phyloP scores from a whole-genome alignment of 2,329 filamentous ascomycete species.

The Ceratocystiopsis brevicomis region DNA sequence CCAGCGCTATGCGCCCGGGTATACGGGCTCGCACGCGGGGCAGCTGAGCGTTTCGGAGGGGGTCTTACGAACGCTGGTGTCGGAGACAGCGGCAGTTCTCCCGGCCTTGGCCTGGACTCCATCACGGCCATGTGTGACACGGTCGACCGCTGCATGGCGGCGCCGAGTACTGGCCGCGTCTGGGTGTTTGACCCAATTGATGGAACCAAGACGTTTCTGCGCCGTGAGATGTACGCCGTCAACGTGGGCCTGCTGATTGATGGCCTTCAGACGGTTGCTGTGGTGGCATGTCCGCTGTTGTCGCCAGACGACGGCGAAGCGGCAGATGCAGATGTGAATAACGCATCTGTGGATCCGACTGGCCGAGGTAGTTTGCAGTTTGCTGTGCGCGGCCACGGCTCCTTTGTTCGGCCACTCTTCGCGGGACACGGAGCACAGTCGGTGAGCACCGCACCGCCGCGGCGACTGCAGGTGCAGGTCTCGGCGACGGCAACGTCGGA shows the following conservation, averaged over 20 bases:
- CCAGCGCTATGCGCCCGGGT: slow-evolving; percentile 25
- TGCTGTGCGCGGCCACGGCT: slow-evolving; percentile 28
- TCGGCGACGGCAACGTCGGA: slow-evolving; percentile 8
- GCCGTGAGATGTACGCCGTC: slow-evolving; percentile 35
- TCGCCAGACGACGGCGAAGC: slow-evolving; percentile 19
- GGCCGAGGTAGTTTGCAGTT: slow-evolving; percentile 31
- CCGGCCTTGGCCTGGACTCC: slow-evolving; percentile 21
- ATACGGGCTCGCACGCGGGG: slow-evolving; percentile 14
- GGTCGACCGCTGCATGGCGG: slow-evolving; percentile 30
- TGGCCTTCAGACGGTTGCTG: slow-evolving; percentile 28
- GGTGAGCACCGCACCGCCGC: not conserved
- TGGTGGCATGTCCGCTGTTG: slow-evolving; percentile 26
- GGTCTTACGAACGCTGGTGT: too few relatives aligned
- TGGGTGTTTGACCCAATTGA: slow-evolving; percentile 46
- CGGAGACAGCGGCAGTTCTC: slow-evolving; percentile 1
- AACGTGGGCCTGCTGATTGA: slow-evolving; percentile 34
- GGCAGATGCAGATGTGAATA: slow-evolving; percentile 23
- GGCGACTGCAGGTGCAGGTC: slow-evolving; percentile 14
- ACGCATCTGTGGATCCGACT: slow-evolving; percentile 24
- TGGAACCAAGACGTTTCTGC: slow-evolving; percentile 37
- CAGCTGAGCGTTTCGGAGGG: too few relatives aligned
- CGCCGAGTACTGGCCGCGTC: slow-evolving; percentile 21
- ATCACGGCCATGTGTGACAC: slow-evolving; percentile 30
- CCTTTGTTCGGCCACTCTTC: slow-evolving; percentile 25
- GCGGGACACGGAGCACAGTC: not conserved